Evolutionary conservation across 1,139 yeast species (phyloP).

Genomic region (Yamadazyma spencermartinsiae): DNA sequence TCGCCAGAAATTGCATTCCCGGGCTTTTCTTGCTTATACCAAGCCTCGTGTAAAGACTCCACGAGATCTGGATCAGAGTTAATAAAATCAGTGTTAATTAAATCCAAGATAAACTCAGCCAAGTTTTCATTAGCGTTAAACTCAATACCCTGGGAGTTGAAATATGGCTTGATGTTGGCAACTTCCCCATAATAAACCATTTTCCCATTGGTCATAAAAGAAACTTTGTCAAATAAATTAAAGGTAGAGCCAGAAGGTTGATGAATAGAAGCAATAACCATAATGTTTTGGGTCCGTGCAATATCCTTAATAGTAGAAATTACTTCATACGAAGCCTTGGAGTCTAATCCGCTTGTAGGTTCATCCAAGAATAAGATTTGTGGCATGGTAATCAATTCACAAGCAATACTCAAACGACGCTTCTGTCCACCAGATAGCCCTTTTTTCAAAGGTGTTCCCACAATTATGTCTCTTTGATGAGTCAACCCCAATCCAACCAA

Average conservation of each 20-base stretch:
- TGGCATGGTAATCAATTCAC: constrained; percentile 26
- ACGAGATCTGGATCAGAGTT: constrained; percentile 6
- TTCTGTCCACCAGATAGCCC: constrained; percentile 28
- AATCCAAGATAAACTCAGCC: constrained; percentile 35
- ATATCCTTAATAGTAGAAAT: constrained; percentile 25
- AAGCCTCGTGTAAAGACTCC: constrained; percentile 6
- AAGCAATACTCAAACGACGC: constrained; percentile 27
- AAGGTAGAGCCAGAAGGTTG: constrained; percentile 37
- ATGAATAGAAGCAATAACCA: constrained; percentile 37
- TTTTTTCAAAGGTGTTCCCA: constrained; percentile 24
- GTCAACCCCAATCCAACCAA: constrained; percentile 21
- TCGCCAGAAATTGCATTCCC: background rate
- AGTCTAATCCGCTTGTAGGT: constrained; percentile 92
- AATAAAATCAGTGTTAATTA: constrained; percentile 32
- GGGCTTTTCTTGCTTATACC: constrained; percentile 3
- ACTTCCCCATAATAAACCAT: constrained; percentile 19
- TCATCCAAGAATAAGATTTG: constrained; percentile 61
- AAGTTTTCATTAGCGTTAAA: constrained; percentile 23
- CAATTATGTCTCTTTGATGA: constrained; percentile 18
- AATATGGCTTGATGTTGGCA: constrained; percentile 16
- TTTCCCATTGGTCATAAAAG: constrained; percentile 36
- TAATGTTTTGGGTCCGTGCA: constrained; percentile 26
- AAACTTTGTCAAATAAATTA: constrained; percentile 30
- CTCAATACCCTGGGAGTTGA: constrained; percentile 18
- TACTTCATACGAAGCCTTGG: constrained; percentile 36